phyloP scores from a whole-genome alignment of 176 grass and related monocot genomes.

The Alloteropsis semialata region DNA sequence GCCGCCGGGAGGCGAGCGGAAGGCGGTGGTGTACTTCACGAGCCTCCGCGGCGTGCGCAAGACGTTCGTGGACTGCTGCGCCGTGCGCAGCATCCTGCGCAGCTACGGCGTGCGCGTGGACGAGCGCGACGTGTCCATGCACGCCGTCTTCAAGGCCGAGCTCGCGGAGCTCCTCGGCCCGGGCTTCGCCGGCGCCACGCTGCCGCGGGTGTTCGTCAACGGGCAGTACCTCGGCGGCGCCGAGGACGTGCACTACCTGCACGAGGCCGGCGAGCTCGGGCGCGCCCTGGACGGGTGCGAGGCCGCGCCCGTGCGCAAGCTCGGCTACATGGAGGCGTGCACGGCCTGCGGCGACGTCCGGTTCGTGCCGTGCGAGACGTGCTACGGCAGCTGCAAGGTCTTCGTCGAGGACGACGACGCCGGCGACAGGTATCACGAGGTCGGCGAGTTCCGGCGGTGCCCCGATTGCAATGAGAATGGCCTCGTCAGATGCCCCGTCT shows the following conservation, averaged over 20 bases:
- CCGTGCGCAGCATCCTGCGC: slow-evolving; percentile 57
- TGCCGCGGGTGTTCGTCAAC: slow-evolving; percentile 68
- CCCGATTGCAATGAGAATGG: slow-evolving; percentile 88
- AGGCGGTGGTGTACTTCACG: slow-evolving; percentile 80
- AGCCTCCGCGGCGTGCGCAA: slow-evolving; percentile 70
- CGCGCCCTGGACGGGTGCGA: slow-evolving; percentile 52
- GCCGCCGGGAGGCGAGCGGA: slow-evolving; percentile 41
- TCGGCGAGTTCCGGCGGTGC: slow-evolving; percentile 54
- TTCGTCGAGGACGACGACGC: slow-evolving; percentile 37
- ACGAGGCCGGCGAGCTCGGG: slow-evolving; percentile 50
- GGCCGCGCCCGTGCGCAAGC: slow-evolving; percentile 37
- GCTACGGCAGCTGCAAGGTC: slow-evolving; percentile 80
- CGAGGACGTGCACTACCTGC: slow-evolving; percentile 58
- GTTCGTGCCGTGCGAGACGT: slow-evolving; percentile 76
- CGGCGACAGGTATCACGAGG: background rate
- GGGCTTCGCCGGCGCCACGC: background rate
- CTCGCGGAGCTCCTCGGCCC: slow-evolving; percentile 46
- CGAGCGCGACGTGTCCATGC: slow-evolving; percentile 79
- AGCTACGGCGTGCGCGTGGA: slow-evolving; percentile 69
- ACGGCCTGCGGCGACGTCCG: slow-evolving; percentile 62
- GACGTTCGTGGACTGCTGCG: slow-evolving; percentile 72
- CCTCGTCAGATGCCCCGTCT: slow-evolving; percentile 64
- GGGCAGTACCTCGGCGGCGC: slow-evolving; percentile 61
- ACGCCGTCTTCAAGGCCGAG: slow-evolving; percentile 69
- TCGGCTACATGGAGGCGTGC: slow-evolving; percentile 50